A percentile compares a stretch with the other conserved stretches of the same genome.
phyloP scores from a whole-genome alignment of 2,329 filamentous ascomycete genomes.

The Phyllosticta citrichinensis region DNA sequence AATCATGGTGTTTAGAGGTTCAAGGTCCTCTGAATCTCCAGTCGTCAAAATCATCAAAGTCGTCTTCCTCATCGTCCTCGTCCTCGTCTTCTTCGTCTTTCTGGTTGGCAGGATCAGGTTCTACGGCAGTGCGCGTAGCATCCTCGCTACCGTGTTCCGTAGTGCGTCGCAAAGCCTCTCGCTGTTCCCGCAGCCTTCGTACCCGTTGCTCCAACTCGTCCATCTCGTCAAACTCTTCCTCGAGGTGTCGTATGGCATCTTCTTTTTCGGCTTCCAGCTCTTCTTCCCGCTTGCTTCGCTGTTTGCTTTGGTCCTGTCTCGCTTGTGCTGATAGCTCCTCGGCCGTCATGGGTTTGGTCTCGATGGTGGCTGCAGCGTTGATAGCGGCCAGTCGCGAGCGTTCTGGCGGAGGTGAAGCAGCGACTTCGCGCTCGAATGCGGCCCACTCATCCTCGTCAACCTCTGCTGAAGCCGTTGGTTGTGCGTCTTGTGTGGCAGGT shows the following conservation, averaged over 20 bases:
- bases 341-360: conserved; percentile 36
- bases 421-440: conserved; percentile 77
- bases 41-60: conserved; percentile 22
- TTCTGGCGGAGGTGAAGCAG: conserved; percentile 21
- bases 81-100: conserved; percentile 18
- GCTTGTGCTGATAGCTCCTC: conserved; percentile 38
- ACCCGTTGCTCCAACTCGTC: conserved; percentile 37
- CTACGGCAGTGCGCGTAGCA: conserved; percentile 4
- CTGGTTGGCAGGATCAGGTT: conserved; percentile 9
- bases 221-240: conserved; percentile 43
- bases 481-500: conserved; percentile 15
- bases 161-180: conserved; percentile 31
- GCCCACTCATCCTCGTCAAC: conserved; percentile 62
- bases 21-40: conserved; percentile 27
- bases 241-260: conserved; percentile 34
- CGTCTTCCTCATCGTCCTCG: conserved; percentile 27
- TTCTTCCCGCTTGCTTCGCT: conserved; percentile 32
- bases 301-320: conserved; percentile 32
- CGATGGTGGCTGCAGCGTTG: conserved; percentile 31
- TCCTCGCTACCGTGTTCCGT: conserved; percentile 10
- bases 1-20: conserved; percentile 5
- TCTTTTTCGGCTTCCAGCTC: conserved; percentile 40
- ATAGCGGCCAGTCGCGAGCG: conserved; percentile 20
- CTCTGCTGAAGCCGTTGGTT: neutral
- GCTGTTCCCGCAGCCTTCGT: conserved; percentile 34